Base-by-base conservation (phyloP, 2,329 filamentous ascomycete genomes). In the Clarireedia hainanense region DNA sequence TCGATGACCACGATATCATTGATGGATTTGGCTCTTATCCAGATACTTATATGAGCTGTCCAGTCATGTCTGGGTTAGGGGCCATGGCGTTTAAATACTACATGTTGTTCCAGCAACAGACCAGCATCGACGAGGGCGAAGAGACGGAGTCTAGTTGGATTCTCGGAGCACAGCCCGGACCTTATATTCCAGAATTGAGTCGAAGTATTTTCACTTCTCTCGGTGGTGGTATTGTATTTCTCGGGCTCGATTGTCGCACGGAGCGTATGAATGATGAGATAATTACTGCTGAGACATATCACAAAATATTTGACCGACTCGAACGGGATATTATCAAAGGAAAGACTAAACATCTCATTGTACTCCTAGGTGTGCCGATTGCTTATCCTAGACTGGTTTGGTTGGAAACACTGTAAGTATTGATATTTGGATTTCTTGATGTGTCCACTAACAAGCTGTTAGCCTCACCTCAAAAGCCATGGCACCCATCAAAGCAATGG, bases 21-120 rank as follows among this genome's bases (percentile, higher is more conserved):
- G 87, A 91, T 71, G 94, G 95, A 1, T 99, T 86, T 68, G 94
- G 94, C 6, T 96, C 91, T 0, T 99, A 97, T 69, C 85, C 91
- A 4, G 82, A 96, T 63, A 83, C 89, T 62, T 94, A 96, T 67
- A 97, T 96, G 90, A 83, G 81, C 61, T 89, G 89, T 2, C 87
- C 89, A 0, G 89, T 97, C 0, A 95, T 99, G 69, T 86, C 85
- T 2, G 94, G 95, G 0, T 72, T 99, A 7, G 95, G 94, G 2
- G 88, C 87, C 39, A 84, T 97, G 50, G 92, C 92, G 0, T 97
- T 94, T 80, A 99, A 99, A 70, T 99, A 97, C 72, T 99, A 99
- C 67, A 86, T 99, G 84, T 80, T 99, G 7, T 99, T 99, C 74
- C 94, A 99, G 70, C 94, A 99, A 64, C 95, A 99, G 70, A 95